A percentile compares a stretch with the other conserved stretches of the same genome.
These are phyloP conservation scores for Bruguiera parviflora DNA, from an alignment of 345 rosid species.

Conservation along the genomic window DNA sequence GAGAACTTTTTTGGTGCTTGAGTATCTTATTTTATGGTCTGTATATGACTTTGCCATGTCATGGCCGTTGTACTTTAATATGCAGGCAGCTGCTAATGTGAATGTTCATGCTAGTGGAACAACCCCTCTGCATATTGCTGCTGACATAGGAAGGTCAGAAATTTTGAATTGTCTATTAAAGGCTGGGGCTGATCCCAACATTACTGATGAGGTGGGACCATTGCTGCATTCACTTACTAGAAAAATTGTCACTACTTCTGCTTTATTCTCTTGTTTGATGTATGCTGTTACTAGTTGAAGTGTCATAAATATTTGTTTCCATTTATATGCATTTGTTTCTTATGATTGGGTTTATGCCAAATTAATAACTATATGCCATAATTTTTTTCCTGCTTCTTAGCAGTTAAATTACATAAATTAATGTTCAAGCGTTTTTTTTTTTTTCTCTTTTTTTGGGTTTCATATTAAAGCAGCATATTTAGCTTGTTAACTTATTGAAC, in stretches of 20 bases:
- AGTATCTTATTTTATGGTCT: not conserved
- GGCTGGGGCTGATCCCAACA: slow-evolving; percentile 85
- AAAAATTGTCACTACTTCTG: not conserved
- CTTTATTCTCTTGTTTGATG: not conserved
- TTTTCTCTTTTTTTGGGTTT: no score
- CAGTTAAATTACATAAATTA: no score
- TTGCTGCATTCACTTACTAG: slow-evolving; percentile 6
- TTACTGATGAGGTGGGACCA: slow-evolving; percentile 56
- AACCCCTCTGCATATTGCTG: slow-evolving; percentile 89
- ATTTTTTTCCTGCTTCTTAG: not conserved
- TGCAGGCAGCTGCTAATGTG: slow-evolving; percentile 80
- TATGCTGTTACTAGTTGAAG: not conserved
- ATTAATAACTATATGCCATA: no score
- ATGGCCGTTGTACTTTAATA: slow-evolving; percentile 7
- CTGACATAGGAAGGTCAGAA: slow-evolving; percentile 65
- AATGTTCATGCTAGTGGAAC: slow-evolving; percentile 82
- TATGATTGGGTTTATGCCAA: not conserved
- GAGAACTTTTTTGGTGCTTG: not conserved
- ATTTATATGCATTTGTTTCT: not conserved
- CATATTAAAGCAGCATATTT: no score
- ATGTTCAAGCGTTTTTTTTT: no score
- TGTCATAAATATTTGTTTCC: not conserved
- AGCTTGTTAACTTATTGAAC: no score
- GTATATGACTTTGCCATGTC: not conserved
- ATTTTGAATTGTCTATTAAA: slow-evolving; percentile 64